Conservation (phyloP, 371 early-diverging fungal species). For the Zychaea mexicana region DNA sequence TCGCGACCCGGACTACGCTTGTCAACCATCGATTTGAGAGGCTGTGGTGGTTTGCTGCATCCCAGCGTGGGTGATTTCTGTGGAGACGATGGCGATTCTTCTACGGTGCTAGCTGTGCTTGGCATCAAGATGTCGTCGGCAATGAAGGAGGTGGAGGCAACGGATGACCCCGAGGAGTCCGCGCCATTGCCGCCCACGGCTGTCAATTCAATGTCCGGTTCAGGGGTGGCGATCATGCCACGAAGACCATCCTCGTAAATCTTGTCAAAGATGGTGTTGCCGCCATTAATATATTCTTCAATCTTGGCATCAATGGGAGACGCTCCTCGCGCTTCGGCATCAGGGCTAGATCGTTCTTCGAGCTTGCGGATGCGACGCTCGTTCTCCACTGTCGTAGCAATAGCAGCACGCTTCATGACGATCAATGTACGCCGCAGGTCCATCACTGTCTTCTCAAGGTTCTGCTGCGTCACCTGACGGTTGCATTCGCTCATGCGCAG, state of each 20-base stretch:
- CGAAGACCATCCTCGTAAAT: conserved; percentile 63
- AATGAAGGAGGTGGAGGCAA: conserved; percentile 14
- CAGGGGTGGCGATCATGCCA: conserved; percentile 44
- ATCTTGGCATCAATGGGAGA: conserved; percentile 35
- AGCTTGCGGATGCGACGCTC: conserved; percentile 76
- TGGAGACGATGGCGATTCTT: conserved; percentile 4
- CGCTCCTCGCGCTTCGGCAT: conserved; percentile 10
- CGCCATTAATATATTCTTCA: conserved; percentile 52
- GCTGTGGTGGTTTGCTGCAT: conserved; percentile 9
- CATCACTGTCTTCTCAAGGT: conserved; percentile 70
- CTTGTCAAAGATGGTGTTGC: conserved; percentile 62
- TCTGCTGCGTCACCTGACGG: conserved; percentile 61
- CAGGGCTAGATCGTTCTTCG: conserved; percentile 31
- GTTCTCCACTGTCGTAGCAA: conserved; percentile 76
- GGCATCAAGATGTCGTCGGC: conserved; percentile 4
- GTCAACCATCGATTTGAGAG: conserved; percentile 7
- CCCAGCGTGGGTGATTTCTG: conserved; percentile 5
- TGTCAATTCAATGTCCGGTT: conserved; percentile 15
- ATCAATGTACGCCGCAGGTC: conserved; percentile 76
- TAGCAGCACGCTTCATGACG: conserved; percentile 81
- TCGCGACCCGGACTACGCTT: conserved; percentile 9
- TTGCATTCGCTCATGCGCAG: conserved; percentile 67
- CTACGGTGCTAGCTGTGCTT: conserved; percentile 9
- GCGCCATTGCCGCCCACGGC: background rate
- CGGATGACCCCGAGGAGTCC: conserved; percentile 17